phyloP scores from a whole-genome alignment of 2,329 filamentous ascomycete genomes.

The Stagonosporopsis rhizophila region DNA sequence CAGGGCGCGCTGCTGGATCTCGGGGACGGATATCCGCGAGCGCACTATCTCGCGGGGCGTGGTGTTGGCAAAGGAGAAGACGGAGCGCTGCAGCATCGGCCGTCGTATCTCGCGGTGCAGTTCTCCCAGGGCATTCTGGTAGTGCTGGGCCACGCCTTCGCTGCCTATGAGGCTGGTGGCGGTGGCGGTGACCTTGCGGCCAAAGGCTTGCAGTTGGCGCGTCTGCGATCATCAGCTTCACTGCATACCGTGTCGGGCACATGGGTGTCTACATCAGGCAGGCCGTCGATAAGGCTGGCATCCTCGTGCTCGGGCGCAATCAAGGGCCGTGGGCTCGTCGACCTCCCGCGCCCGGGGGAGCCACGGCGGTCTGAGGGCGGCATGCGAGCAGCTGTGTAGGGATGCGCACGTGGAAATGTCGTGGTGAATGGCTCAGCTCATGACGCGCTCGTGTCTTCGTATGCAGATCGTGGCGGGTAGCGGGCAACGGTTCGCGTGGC shows the following conservation, averaged over 20 bases:
- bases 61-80: constrained; percentile 90
- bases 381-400: constrained; percentile 31
- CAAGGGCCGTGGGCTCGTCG: constrained; percentile 42
- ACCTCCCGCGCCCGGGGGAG: constrained; percentile 40
- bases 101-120: constrained; percentile 88
- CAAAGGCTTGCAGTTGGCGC: constrained; percentile 88
- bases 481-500: no score
- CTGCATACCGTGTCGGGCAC: background rate
- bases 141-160: constrained; percentile 67
- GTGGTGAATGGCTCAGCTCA: background rate
- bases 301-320: constrained; percentile 38
- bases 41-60: constrained; percentile 94
- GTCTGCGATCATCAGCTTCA: constrained; percentile 62
- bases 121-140: constrained; percentile 85
- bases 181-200: constrained; percentile 92
- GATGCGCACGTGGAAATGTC: constrained; percentile 3
- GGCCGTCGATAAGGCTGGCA: constrained; percentile 39
- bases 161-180: constrained; percentile 83
- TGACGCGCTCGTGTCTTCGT: background rate
- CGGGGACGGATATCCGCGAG: constrained; percentile 84
- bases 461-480: background rate
- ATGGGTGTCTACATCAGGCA: constrained; percentile 38
- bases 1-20: constrained; percentile 93
- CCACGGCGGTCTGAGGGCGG: constrained; percentile 35
- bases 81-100: constrained; percentile 82